These are phyloP conservation scores for Hanseniaspora jakobsenii DNA, from an alignment of 805 yeast genomes.

Conservation along the genomic window DNA sequence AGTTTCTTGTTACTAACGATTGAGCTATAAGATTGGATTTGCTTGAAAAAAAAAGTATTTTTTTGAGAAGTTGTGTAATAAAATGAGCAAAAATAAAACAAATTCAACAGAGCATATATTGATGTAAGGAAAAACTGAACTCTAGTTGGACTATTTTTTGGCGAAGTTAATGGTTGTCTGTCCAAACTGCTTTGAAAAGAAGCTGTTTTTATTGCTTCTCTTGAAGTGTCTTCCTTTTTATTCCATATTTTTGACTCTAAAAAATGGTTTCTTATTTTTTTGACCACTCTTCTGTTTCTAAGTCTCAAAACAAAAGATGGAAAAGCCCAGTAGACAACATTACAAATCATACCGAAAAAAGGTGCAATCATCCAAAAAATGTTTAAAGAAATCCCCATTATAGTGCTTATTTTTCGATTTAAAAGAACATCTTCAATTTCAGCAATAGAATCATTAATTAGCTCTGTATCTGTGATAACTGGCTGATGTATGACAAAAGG, in stretches of 20 bases:
- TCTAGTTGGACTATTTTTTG: neutral
- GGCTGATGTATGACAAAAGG: slow-evolving; percentile 23
- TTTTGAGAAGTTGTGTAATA: neutral
- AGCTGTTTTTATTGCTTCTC: neutral
- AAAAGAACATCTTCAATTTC: slow-evolving; percentile 24
- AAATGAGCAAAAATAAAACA: neutral
- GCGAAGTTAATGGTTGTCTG: neutral
- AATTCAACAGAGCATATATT: slow-evolving; percentile 18
- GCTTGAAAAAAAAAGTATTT: slow-evolving; percentile 3
- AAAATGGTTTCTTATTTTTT: slow-evolving; percentile 28
- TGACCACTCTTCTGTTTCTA: slow-evolving; percentile 19
- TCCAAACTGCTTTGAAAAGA: neutral
- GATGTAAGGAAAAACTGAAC: neutral
- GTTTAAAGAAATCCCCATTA: slow-evolving; percentile 24
- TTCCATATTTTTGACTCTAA: slow-evolving; percentile 27
- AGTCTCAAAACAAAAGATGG: slow-evolving; percentile 25
- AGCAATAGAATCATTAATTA: slow-evolving; percentile 23
- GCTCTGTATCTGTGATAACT: slow-evolving; percentile 20
- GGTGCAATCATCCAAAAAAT: slow-evolving; percentile 28
- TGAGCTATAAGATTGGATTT: slow-evolving; percentile 18
- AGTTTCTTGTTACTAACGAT: slow-evolving; percentile 18
- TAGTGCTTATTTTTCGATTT: slow-evolving; percentile 26
- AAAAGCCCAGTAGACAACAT: slow-evolving; percentile 29
- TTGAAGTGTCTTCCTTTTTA: neutral
- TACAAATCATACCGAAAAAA: slow-evolving; percentile 21